Evolutionary conservation across 2,329 filamentous ascomycete genomes (phyloP).

Genomic region (Ophiocordyceps camponoti-rufipedis): DNA sequence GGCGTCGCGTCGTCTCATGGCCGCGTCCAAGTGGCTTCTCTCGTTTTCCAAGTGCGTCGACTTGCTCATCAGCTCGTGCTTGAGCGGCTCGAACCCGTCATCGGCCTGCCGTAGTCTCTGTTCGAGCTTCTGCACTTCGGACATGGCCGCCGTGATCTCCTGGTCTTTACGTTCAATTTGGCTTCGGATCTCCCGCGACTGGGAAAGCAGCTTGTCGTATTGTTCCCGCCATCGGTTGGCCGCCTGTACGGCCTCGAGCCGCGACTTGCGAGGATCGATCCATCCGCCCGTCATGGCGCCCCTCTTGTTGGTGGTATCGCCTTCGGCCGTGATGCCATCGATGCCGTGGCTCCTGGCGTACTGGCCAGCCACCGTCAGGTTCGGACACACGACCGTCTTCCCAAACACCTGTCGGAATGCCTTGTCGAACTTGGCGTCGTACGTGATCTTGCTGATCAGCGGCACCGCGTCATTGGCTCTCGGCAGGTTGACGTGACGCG

Average conservation of each 20-base stretch:
- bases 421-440: conserved; percentile 56
- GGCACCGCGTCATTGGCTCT: conserved; percentile 76
- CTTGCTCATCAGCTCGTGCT: conserved; percentile 59
- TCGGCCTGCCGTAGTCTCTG: conserved; percentile 64
- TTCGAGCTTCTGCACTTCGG: conserved; percentile 67
- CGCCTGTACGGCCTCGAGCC: conserved; percentile 65
- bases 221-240: conserved; percentile 59
- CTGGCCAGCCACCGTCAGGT: conserved; percentile 69
- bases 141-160: conserved; percentile 71
- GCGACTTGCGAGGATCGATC: conserved; percentile 70
- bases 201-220: conserved; percentile 47
- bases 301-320: conserved; percentile 86
- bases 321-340: conserved; percentile 84
- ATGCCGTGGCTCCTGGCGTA: conserved; percentile 86
- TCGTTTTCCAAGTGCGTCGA: conserved; percentile 57
- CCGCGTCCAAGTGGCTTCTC: conserved; percentile 54
- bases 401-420: conserved; percentile 94
- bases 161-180: conserved; percentile 70
- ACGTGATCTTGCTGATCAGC: conserved; percentile 69
- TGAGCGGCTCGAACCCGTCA: conserved; percentile 63
- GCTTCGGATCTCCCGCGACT: conserved; percentile 45
- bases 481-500: conserved; percentile 57
- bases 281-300: conserved; percentile 92
- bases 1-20: conserved; percentile 42
- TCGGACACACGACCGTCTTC: conserved; percentile 85